Conservation (phyloP, 2,329 filamentous ascomycete genomes). For the Chaetomium strumarium region DNA sequence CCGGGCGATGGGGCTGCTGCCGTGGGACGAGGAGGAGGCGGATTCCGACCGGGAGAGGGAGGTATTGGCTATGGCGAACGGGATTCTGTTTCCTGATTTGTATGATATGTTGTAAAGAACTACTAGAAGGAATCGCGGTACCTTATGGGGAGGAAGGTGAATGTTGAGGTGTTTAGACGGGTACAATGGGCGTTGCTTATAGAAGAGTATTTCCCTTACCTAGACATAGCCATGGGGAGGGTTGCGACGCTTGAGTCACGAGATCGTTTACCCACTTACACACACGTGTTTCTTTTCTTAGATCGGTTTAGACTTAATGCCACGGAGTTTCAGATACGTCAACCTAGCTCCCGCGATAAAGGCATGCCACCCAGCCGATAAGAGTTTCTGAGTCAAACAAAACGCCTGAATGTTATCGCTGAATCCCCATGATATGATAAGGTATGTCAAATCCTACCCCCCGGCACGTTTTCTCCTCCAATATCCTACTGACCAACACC, state of each 20-base stretch:
- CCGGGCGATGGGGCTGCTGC: constrained; percentile 37
- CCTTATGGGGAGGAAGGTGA: too few relatives aligned
- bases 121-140: too few relatives aligned
- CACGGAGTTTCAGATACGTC: not conserved
- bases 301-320: not conserved
- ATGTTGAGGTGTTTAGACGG: not conserved
- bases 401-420: not conserved
- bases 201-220: too few relatives aligned
- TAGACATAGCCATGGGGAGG: not conserved
- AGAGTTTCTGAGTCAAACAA: not conserved
- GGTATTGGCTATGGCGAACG: constrained; percentile 35
- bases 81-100: constrained; percentile 37
- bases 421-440: not conserved
- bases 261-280: not conserved
- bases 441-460: not conserved
- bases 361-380: not conserved
- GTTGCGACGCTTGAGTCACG: not conserved
- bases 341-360: not conserved
- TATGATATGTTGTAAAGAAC: constrained; percentile 28
- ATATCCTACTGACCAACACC: not conserved
- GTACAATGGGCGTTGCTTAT: not conserved
- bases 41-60: constrained; percentile 29
- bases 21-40: constrained; percentile 36
- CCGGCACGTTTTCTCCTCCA: not conserved
- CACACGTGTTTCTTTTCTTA: not conserved